phyloP scores from a whole-genome alignment of 176 grass and related monocot genomes.

The Calamus simplicifolius region DNA sequence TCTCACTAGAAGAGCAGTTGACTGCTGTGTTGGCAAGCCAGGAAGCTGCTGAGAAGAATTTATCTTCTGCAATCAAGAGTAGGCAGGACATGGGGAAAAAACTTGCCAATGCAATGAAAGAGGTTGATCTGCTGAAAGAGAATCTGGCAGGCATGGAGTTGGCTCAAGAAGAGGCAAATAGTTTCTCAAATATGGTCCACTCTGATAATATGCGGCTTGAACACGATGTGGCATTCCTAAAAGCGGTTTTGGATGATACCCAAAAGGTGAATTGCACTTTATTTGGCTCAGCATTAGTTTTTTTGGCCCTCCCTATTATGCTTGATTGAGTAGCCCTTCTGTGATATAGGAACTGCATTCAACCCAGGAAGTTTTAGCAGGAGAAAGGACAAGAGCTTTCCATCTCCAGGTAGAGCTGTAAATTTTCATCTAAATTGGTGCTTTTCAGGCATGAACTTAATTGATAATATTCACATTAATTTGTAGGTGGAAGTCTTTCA shows the following conservation, averaged over 20 bases:
- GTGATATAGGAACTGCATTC: slow-evolving; percentile 58
- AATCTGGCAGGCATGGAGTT: slow-evolving; percentile 61
- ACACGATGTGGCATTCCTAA: slow-evolving; percentile 86
- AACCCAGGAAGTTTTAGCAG: slow-evolving; percentile 66
- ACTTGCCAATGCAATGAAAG: slow-evolving; percentile 53
- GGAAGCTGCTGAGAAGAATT: slow-evolving; percentile 59
- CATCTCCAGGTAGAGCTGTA: slow-evolving; percentile 64
- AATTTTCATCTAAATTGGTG: slow-evolving; percentile 1
- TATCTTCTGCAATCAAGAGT: slow-evolving; percentile 52
- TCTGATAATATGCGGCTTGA: slow-evolving; percentile 84
- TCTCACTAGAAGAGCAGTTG: slow-evolving; percentile 50
- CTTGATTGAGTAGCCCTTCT: not conserved
- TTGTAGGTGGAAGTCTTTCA: slow-evolving; percentile 80
- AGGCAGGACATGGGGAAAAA: slow-evolving; percentile 62
- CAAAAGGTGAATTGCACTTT: slow-evolving; percentile 48
- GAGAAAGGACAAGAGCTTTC: slow-evolving; percentile 61
- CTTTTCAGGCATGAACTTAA: not conserved
- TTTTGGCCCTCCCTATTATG: not conserved
- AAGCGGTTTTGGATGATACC: slow-evolving; percentile 79
- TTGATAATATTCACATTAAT: slow-evolving; percentile 2
- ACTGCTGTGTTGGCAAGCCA: slow-evolving; percentile 37
- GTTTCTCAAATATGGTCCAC: slow-evolving; percentile 65
- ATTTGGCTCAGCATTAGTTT: too few species aligned
- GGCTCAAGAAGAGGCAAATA: slow-evolving; percentile 87
- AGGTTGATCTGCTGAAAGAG: slow-evolving; percentile 57